Evolutionary conservation across 2,329 filamentous ascomycete species (phyloP).

Genomic region (Paramyrothecium sp.): DNA sequence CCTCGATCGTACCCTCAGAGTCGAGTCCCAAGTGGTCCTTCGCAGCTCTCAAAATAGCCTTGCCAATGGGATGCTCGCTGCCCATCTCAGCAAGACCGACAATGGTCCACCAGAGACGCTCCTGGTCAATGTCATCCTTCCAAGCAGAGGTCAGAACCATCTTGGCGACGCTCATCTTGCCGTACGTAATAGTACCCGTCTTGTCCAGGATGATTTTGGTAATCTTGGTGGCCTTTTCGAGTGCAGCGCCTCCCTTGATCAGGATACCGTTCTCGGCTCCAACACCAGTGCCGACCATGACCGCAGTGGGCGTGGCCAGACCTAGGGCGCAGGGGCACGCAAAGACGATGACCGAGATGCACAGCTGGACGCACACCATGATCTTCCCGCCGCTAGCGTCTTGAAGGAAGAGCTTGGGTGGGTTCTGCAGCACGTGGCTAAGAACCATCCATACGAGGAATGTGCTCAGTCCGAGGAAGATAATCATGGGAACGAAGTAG

Average conservation of each 20-base stretch:
- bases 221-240: conserved; percentile 88
- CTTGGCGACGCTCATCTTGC: conserved; percentile 89
- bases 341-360: conserved; percentile 98
- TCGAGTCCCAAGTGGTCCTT: conserved; percentile 73
- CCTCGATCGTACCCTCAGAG: conserved; percentile 72
- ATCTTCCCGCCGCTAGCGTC: conserved; percentile 82
- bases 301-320: conserved; percentile 90
- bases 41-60: conserved; percentile 74
- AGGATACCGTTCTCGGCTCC: conserved; percentile 94
- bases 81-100: conserved; percentile 94
- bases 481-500: conserved; percentile 89
- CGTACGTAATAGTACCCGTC: conserved; percentile 90
- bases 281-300: conserved; percentile 98
- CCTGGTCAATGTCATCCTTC: conserved; percentile 65
- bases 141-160: conserved; percentile 66
- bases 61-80: conserved; percentile 95
- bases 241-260: conserved; percentile 92
- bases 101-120: conserved; percentile 89
- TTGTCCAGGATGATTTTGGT: conserved; percentile 93
- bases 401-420: conserved; percentile 84
- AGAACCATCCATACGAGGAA: conserved; percentile 94
- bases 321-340: conserved; percentile 97
- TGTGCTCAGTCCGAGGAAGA: conserved; percentile 78
- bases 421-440: conserved; percentile 78
- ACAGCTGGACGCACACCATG: conserved; percentile 96